A percentile compares a stretch with the other conserved stretches of the same genome.
Conservation (phyloP, 306 rosid genomes). For the Cicer bijugum region DNA sequence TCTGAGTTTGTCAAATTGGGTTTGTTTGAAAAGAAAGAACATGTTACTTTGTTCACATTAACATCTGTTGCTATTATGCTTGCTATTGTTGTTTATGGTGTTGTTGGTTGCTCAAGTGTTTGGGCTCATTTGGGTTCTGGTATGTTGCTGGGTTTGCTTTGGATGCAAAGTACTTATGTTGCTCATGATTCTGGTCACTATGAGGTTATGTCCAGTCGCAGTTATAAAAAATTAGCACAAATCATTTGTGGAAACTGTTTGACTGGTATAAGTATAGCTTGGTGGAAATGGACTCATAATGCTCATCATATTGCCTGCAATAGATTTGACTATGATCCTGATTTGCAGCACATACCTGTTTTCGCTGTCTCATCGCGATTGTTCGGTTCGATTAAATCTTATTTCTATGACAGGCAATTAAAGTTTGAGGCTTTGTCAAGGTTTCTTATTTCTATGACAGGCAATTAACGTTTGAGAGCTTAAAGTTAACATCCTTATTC, state of each 20-base stretch:
- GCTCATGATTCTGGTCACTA: conserved; percentile 94
- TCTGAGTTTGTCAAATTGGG: conserved; percentile 62
- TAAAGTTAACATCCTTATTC: conserved; percentile 31
- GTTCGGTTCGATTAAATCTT: too few relatives aligned
- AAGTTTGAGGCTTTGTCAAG: too few relatives aligned
- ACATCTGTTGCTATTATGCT: conserved; percentile 52
- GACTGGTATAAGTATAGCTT: conserved; percentile 89
- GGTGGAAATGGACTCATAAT: conserved; percentile 99
- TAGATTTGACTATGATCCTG: conserved; percentile 86
- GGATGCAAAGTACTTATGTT: conserved; percentile 83
- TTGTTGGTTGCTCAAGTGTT: conserved; percentile 47
- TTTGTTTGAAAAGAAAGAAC: conserved; percentile 69
- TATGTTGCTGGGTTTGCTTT: conserved; percentile 69
- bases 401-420: too few relatives aligned
- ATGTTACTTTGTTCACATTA: conserved; percentile 44
- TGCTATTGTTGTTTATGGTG: conserved; percentile 56
- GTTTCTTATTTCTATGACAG: too few relatives aligned
- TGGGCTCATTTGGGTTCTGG: conserved; percentile 76
- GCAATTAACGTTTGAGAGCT: too few relatives aligned
- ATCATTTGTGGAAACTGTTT: conserved; percentile 79
- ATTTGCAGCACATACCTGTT: conserved; percentile 85
- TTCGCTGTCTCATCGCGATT: conserved; percentile 78
- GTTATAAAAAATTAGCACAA: conserved; percentile 59
- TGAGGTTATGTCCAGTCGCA: conserved; percentile 58
- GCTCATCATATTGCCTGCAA: conserved; percentile 88